Evolutionary conservation across 768 basidiomycete genomes (phyloP).

Genomic region (Xerocomus spinulosus): DNA sequence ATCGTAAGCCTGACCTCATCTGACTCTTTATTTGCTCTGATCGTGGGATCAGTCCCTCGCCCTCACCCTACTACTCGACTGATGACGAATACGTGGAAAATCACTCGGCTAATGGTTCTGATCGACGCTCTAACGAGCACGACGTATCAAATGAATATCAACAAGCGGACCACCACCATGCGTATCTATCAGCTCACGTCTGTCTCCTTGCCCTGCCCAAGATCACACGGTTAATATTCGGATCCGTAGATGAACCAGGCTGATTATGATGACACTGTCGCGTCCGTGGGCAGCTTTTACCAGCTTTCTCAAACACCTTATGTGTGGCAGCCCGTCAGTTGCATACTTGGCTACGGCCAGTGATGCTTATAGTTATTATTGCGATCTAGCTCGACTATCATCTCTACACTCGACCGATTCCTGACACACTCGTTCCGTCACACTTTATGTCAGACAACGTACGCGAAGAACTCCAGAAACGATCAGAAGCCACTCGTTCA

Average conservation of each 20-base stretch:
- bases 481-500: constrained; percentile 42
- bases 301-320: constrained; percentile 41
- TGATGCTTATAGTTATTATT: neutral
- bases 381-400: constrained; percentile 79
- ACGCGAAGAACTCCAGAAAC: constrained; percentile 53
- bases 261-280: constrained; percentile 29
- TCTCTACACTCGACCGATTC: constrained; percentile 73
- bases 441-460: constrained; percentile 87
- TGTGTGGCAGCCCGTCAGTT: constrained; percentile 64
- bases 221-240: neutral
- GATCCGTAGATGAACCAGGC: constrained; percentile 15
- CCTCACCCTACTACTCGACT: constrained; percentile 24
- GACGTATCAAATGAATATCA: constrained; percentile 20
- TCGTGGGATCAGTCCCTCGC: constrained; percentile 21
- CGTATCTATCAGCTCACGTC: constrained; percentile 22
- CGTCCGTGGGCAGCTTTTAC: constrained; percentile 36
- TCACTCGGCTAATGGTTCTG: constrained; percentile 1
- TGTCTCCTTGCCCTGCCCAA: constrained; percentile 5
- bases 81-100: constrained; percentile 37
- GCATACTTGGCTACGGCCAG: constrained; percentile 1
- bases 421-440: constrained; percentile 49
- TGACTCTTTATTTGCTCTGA: constrained; percentile 4
- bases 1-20: constrained; percentile 17
- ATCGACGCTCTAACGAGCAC: constrained; percentile 14
- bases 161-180: constrained; percentile 15